A percentile compares a stretch with the other conserved stretches of the same genome.
These are phyloP conservation scores for Phytophthora pisi DNA, from an alignment of 352 stramenopile species.

Conservation along the genomic window DNA sequence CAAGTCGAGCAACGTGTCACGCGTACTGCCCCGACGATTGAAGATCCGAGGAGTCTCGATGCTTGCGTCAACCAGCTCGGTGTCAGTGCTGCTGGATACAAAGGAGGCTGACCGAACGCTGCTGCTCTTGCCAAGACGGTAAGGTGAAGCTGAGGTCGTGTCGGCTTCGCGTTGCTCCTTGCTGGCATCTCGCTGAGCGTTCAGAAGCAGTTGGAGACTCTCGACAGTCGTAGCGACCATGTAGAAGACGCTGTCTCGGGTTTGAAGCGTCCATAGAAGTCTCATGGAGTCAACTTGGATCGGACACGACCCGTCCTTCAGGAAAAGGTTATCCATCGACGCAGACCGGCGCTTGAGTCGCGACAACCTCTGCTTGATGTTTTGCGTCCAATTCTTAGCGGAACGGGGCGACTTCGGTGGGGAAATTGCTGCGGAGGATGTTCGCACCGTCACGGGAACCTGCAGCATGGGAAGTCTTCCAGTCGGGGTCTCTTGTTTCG, in stretches of 20 bases:
- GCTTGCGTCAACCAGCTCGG: constrained; percentile 1
- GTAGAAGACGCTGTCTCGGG: constrained; percentile 73
- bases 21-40: constrained; percentile 50
- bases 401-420: constrained; percentile 39
- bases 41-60: not conserved
- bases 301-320: constrained; percentile 73
- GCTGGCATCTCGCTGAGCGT: constrained; percentile 33
- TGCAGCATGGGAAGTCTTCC: constrained; percentile 21
- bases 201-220: constrained; percentile 51
- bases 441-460: constrained; percentile 20
- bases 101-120: constrained; percentile 31
- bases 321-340: constrained; percentile 74
- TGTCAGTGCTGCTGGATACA: constrained; percentile 4
- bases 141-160: constrained; percentile 8
- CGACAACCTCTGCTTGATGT: constrained; percentile 55
- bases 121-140: constrained; percentile 17
- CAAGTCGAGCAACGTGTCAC: constrained; percentile 72
- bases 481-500: constrained; percentile 13
- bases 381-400: constrained; percentile 56
- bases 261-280: constrained; percentile 80
- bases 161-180: constrained; percentile 4
- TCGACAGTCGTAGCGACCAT: constrained; percentile 65
- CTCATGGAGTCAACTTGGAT: constrained; percentile 88
- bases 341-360: constrained; percentile 64
- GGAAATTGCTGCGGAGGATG: constrained; percentile 14